Evolutionary conservation across 345 rosid genomes (phyloP).

Genomic region (Ailanthus altissimus): DNA sequence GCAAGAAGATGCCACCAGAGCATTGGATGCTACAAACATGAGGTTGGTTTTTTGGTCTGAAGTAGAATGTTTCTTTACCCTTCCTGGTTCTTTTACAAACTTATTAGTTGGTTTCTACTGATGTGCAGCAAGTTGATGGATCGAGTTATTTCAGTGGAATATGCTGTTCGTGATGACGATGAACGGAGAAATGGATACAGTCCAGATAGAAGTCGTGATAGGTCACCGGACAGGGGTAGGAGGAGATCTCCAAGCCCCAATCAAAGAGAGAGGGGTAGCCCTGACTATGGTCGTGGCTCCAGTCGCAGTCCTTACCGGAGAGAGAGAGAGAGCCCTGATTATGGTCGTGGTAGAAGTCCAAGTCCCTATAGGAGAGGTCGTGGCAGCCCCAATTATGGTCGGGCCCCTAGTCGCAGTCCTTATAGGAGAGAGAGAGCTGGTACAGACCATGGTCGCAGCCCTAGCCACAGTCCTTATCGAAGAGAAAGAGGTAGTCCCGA

Average conservation of each 20-base stretch:
- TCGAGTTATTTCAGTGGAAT: slow-evolving; percentile 88
- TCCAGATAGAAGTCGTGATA: slow-evolving; percentile 71
- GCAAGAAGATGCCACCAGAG: slow-evolving; percentile 88
- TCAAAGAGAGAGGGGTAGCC: slow-evolving; percentile 84
- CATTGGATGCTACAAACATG: slow-evolving; percentile 75
- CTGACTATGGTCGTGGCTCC: slow-evolving; percentile 86
- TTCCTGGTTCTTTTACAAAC: background rate
- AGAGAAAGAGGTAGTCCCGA: slow-evolving; percentile 56
- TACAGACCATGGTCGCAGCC: slow-evolving; percentile 41
- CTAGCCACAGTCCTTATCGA: slow-evolving; percentile 59
- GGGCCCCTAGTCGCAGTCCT: slow-evolving; percentile 48
- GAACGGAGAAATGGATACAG: slow-evolving; percentile 63
- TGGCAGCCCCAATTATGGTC: slow-evolving; percentile 58
- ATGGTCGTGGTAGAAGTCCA: slow-evolving; percentile 66
- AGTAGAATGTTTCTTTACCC: background rate
- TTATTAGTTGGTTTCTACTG: slow-evolving; percentile 5
- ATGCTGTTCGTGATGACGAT: slow-evolving; percentile 90
- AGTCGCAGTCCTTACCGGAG: slow-evolving; percentile 58
- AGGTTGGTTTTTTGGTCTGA: slow-evolving; percentile 44
- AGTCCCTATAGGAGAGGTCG: slow-evolving; percentile 60
- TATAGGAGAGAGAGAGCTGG: slow-evolving; percentile 42
- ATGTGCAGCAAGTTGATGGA: slow-evolving; percentile 81
- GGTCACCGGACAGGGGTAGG: slow-evolving; percentile 75
- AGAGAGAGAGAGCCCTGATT: slow-evolving; percentile 77
- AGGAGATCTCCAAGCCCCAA: slow-evolving; percentile 84